Conservation (phyloP, 208 protist species). For the Wallacemonas sp. region DNA sequence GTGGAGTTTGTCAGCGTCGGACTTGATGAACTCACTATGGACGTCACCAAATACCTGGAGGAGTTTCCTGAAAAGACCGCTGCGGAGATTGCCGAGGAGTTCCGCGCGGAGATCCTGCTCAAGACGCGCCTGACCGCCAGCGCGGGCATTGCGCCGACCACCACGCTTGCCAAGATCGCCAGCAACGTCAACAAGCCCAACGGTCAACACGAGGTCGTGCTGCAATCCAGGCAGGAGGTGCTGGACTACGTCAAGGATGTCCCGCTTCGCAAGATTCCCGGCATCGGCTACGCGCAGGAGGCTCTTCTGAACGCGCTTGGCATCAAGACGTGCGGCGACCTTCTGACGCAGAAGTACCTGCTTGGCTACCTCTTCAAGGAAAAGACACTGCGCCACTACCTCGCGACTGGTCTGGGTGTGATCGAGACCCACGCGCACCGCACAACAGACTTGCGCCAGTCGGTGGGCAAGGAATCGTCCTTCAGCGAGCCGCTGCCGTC, state of each 20-base stretch:
- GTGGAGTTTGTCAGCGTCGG: slow-evolving; percentile 77
- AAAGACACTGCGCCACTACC: slow-evolving; percentile 79
- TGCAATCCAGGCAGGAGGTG: slow-evolving; percentile 76
- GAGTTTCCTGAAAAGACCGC: slow-evolving; percentile 45
- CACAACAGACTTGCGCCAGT: slow-evolving; percentile 49
- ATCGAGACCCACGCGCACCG: slow-evolving; percentile 46
- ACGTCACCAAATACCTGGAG: slow-evolving; percentile 71
- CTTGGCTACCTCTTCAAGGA: slow-evolving; percentile 71
- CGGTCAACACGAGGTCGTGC: slow-evolving; percentile 88
- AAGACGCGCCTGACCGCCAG: slow-evolving; percentile 84
- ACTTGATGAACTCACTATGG: slow-evolving; percentile 88
- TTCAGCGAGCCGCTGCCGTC: slow-evolving; percentile 60
- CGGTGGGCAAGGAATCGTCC: slow-evolving; percentile 75
- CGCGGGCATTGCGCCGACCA: slow-evolving; percentile 85
- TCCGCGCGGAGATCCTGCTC: slow-evolving; percentile 76
- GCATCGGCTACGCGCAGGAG: slow-evolving; percentile 82
- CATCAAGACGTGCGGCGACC: slow-evolving; percentile 72
- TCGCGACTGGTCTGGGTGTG: slow-evolving; percentile 71
- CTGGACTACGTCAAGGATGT: slow-evolving; percentile 75
- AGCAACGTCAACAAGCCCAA: slow-evolving; percentile 95
- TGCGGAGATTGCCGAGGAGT: slow-evolving; percentile 64
- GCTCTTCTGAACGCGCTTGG: slow-evolving; percentile 60
- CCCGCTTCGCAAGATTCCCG: slow-evolving; percentile 73
- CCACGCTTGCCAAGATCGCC: slow-evolving; percentile 88
- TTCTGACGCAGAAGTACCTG: slow-evolving; percentile 69